A percentile compares a stretch with the other conserved stretches of the same genome.
Evolutionary conservation across 2,329 filamentous ascomycete species (phyloP).

Genomic region (Aphanoascus verrucosus): DNA sequence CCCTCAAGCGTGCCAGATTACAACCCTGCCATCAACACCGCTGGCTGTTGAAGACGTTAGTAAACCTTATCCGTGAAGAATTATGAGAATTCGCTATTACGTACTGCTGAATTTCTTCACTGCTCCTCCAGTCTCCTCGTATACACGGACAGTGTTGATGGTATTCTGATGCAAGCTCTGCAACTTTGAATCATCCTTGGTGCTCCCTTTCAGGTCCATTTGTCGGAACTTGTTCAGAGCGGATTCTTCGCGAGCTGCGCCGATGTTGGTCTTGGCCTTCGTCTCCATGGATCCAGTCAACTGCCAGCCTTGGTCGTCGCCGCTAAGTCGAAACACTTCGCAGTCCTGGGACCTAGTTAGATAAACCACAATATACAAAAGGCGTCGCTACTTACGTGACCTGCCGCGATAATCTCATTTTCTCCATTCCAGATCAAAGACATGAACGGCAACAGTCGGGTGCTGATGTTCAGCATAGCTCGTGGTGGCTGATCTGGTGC

Average conservation of each 20-base stretch:
- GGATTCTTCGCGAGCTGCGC: conserved; percentile 66
- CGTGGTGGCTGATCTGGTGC: conserved; percentile 81
- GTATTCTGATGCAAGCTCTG: conserved; percentile 97
- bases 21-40: conserved; percentile 71
- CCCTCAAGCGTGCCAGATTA: conserved; percentile 59
- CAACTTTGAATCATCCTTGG: conserved; percentile 82
- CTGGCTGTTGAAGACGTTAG: conserved; percentile 46
- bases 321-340: conserved; percentile 82
- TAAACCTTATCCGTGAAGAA: conserved; percentile 10
- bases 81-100: conserved; percentile 25
- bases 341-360: conserved; percentile 42
- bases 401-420: conserved; percentile 86
- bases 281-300: conserved; percentile 69
- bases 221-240: conserved; percentile 97
- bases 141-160: conserved; percentile 71
- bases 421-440: conserved; percentile 87
- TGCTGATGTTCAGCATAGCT: conserved; percentile 82
- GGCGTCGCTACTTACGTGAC: conserved; percentile 49
- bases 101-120: conserved; percentile 80
- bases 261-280: conserved; percentile 52
- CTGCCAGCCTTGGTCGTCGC: conserved; percentile 70
- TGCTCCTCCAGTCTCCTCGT: conserved; percentile 52
- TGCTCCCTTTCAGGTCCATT: conserved; percentile 95
- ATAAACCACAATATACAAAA: background rate
- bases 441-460: conserved; percentile 83